Conservation (phyloP, 2,329 filamentous ascomycete genomes). For the Fonsecaea monophora region DNA sequence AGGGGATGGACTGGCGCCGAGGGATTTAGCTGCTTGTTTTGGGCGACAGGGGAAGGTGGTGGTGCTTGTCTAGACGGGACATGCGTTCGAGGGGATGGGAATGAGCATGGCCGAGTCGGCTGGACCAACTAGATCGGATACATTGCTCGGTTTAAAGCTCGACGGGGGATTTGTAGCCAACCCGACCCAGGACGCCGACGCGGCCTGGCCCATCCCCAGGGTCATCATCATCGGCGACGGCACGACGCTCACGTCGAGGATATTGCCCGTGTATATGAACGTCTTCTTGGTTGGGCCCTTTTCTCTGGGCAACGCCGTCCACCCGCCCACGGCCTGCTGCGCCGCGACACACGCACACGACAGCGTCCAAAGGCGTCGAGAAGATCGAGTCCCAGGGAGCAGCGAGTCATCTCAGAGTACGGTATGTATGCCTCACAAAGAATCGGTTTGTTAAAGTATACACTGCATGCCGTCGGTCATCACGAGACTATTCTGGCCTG, state of each 20-base stretch:
- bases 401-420: no score
- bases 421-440: no score
- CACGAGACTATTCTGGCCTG: no score
- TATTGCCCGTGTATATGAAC: conserved; percentile 56
- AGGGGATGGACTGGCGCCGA: neutral
- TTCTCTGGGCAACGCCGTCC: conserved; percentile 44
- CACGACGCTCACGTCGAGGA: conserved; percentile 46
- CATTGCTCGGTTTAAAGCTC: no score
- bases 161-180: conserved; percentile 16
- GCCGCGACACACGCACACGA: conserved; percentile 47
- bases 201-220: conserved; percentile 53
- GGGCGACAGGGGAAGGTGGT: neutral
- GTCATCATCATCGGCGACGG: conserved; percentile 37
- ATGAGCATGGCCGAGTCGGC: no score
- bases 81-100: neutral
- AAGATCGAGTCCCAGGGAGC: conserved; percentile 35
- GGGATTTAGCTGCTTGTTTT: neutral
- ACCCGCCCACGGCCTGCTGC: conserved; percentile 47
- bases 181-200: conserved; percentile 44
- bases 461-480: neutral
- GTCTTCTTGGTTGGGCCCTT: conserved; percentile 34
- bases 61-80: neutral
- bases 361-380: conserved; percentile 40
- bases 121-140: no score
- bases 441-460: neutral